A percentile compares a stretch with the other conserved stretches of the same genome.
Conservation (phyloP, 176 grass and related monocot species). For the Rhynchospora breviuscula region DNA sequence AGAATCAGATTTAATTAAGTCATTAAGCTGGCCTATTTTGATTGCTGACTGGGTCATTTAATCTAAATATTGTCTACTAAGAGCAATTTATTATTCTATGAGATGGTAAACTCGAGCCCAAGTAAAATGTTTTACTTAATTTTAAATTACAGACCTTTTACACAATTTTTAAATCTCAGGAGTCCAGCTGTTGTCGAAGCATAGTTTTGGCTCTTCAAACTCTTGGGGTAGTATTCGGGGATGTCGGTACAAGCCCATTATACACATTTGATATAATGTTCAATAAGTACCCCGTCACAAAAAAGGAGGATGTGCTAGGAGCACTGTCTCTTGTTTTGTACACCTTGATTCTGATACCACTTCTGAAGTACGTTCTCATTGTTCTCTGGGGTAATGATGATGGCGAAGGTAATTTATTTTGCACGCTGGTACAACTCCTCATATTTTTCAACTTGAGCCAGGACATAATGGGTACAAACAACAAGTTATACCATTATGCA, state of each 20-base stretch:
- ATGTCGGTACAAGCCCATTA: conserved; percentile 92
- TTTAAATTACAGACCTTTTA: not conserved
- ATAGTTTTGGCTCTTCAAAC: conserved; percentile 90
- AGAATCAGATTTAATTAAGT: not conserved
- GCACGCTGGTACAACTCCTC: not conserved
- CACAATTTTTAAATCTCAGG: conserved; percentile 48
- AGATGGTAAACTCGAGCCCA: not conserved
- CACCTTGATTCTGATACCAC: conserved; percentile 86
- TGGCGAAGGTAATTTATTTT: conserved; percentile 80
- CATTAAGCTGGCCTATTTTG: not conserved
- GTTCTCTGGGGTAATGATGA: conserved; percentile 92
- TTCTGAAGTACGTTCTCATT: conserved; percentile 86
- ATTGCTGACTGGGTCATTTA: not conserved
- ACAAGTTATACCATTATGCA: not conserved
- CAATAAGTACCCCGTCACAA: conserved; percentile 77
- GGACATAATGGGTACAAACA: not conserved
- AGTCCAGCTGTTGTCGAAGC: conserved; percentile 61
- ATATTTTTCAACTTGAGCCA: not conserved
- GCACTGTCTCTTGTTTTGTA: conserved; percentile 97
- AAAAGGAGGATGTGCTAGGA: conserved; percentile 93
- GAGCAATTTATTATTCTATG: not conserved
- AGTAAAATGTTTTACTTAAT: not conserved
- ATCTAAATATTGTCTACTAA: not conserved
- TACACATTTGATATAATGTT: conserved; percentile 99
- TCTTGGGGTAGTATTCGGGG: conserved; percentile 90